phyloP scores from a whole-genome alignment of 2,329 filamentous ascomycete genomes.

The Massarina eburnea region DNA sequence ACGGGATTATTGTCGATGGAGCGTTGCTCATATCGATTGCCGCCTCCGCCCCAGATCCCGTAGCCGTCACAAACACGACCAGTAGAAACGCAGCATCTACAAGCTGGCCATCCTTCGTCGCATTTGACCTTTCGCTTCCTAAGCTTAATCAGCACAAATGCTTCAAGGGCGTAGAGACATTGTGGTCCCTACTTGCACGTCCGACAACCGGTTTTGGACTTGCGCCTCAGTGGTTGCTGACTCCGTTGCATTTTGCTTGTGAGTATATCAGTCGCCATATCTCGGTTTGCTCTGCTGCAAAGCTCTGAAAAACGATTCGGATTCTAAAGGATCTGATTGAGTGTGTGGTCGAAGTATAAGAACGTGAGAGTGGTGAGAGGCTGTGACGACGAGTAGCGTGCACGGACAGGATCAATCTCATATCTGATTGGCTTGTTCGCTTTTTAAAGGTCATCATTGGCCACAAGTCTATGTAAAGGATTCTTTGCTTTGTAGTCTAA shows the following conservation, averaged over 20 bases:
- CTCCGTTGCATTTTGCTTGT: neutral
- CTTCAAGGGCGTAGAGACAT: neutral
- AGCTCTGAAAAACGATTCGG: neutral
- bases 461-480: no score
- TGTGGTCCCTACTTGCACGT: slow-evolving; percentile 28
- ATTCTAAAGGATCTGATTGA: no score
- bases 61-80: slow-evolving; percentile 47
- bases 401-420: neutral
- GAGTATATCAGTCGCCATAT: neutral
- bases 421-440: slow-evolving; percentile 1
- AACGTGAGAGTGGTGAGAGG: neutral
- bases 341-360: no score
- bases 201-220: slow-evolving; percentile 16
- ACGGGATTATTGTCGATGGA: neutral
- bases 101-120: slow-evolving; percentile 43
- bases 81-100: slow-evolving; percentile 38
- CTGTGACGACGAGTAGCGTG: neutral
- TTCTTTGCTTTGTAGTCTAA: no score
- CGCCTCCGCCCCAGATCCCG: slow-evolving; percentile 45
- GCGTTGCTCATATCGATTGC: slow-evolving; percentile 20
- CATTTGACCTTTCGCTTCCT: slow-evolving; percentile 31
- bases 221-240: neutral
- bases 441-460: neutral
- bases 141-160: neutral
- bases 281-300: neutral